A percentile compares a stretch with the other conserved stretches of the same genome.
phyloP scores from a whole-genome alignment of 208 protist genomes.

The Acanthamoeba lenticulata region DNA sequence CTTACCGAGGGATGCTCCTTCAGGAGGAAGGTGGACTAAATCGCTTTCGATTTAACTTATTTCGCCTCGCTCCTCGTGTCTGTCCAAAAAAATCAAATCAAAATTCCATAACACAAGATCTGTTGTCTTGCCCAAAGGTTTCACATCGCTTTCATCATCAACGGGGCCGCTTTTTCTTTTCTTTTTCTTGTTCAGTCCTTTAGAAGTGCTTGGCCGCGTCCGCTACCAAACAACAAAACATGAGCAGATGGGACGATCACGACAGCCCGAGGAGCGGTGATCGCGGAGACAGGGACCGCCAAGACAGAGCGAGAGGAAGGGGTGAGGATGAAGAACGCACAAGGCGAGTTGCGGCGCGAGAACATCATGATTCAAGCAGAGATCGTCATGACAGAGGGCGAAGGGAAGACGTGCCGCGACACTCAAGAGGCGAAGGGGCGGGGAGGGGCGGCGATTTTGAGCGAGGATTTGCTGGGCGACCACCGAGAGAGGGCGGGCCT shows the following conservation, averaged over 20 bases:
- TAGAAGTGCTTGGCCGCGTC: background rate
- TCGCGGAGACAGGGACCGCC: background rate
- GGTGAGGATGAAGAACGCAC: background rate
- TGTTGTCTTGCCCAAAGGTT: no score
- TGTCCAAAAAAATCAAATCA: background rate
- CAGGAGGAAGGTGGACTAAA: slow-evolving; percentile 95
- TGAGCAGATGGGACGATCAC: slow-evolving; percentile 63
- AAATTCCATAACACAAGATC: no score
- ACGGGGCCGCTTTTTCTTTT: background rate
- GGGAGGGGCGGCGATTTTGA: no score
- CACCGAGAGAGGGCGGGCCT: background rate
- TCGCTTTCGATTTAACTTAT: slow-evolving; percentile 23
- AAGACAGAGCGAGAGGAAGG: background rate
- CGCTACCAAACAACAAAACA: background rate
- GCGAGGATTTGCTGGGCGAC: no score
- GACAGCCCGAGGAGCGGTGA: background rate
- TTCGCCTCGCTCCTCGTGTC: background rate
- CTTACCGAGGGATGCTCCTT: slow-evolving; percentile 96
- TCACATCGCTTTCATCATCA: no score
- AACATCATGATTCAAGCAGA: background rate
- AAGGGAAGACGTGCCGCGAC: no score
- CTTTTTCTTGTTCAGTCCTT: background rate
- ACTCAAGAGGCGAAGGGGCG: no score
- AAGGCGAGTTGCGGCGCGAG: background rate
- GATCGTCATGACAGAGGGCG: background rate